Evolutionary conservation across 78 protist genomes (phyloP).

Genomic region (Dictyostelium intermedium): DNA sequence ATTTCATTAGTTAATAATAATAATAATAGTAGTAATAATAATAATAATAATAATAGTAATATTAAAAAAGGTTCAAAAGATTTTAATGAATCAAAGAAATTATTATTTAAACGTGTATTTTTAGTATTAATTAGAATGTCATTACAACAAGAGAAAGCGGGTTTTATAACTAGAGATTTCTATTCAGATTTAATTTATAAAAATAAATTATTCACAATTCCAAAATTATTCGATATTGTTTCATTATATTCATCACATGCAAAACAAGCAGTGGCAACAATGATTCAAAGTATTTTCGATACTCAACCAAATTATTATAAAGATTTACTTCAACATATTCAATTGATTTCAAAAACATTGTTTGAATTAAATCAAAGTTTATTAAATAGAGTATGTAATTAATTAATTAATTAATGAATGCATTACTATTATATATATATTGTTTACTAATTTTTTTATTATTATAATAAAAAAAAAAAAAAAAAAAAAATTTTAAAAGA

Average conservation of each 20-base stretch:
- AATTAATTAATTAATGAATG: not conserved
- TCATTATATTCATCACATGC: not conserved
- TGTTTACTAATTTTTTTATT: not conserved
- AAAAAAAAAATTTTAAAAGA: not conserved
- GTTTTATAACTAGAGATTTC: constrained; percentile 14
- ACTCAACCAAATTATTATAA: constrained; percentile 14
- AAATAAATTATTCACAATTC: constrained; percentile 7
- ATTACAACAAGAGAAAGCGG: constrained; percentile 23
- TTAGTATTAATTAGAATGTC: constrained; percentile 22
- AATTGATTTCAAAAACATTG: not conserved
- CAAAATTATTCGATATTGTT: constrained; percentile 48
- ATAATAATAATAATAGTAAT: not conserved
- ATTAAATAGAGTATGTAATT: constrained; percentile 3
- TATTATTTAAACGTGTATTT: constrained; percentile 19
- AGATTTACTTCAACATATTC: not conserved
- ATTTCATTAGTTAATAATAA: not conserved
- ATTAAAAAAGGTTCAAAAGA: not conserved
- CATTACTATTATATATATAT: not conserved
- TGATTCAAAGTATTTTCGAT: constrained; percentile 28
- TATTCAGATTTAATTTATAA: constrained; percentile 7
- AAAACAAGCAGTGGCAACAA: not conserved
- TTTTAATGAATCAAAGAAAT: constrained; percentile 8
- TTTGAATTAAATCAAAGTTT: constrained; percentile 6
- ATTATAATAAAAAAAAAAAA: no score
- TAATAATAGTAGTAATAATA: not conserved